Percentiles rank a stretch among this genome's conserved stretches.
These are phyloP conservation scores for Lepidium didymum DNA, from an alignment of 345 rosid genomes.

Conservation along the genomic window DNA sequence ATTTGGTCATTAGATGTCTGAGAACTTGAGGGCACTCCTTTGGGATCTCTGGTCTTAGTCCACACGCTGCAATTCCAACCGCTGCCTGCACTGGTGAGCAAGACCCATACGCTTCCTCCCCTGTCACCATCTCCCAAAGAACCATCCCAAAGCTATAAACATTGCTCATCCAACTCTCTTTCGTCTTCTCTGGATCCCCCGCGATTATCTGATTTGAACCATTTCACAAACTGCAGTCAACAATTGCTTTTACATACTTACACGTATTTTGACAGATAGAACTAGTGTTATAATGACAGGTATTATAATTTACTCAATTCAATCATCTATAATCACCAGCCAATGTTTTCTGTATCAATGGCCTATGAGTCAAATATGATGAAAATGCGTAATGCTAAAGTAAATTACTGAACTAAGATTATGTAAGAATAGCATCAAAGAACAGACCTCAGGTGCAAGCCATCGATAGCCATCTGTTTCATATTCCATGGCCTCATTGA, in stretches of 20 bases:
- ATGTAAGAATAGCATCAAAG: conserved; percentile 6
- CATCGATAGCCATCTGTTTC: conserved; percentile 99
- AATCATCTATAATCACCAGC: neutral
- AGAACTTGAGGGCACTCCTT: conserved; percentile 82
- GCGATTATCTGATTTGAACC: conserved; percentile 68
- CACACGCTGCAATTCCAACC: conserved; percentile 94
- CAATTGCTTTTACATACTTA: conserved; percentile 3
- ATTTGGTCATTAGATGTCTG: conserved; percentile 68
- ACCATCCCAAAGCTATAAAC: conserved; percentile 94
- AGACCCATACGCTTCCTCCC: conserved; percentile 78
- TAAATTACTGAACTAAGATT: neutral
- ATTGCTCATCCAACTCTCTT: conserved; percentile 96
- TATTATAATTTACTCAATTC: neutral
- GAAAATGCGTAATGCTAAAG: neutral
- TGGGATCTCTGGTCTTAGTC: conserved; percentile 89
- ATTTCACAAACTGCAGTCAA: conserved; percentile 3
- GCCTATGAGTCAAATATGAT: neutral
- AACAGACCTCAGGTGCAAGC: conserved; percentile 96
- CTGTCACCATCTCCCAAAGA: conserved; percentile 93
- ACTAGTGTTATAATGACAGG: conserved; percentile 4
- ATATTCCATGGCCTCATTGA: conserved; percentile 79
- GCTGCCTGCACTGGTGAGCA: conserved; percentile 97
- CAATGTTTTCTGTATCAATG: neutral
- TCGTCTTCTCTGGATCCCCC: conserved; percentile 84
- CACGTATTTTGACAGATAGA: neutral